phyloP scores from a whole-genome alignment of 2,329 filamentous ascomycete species.

The Albophoma yamanashiensis region DNA sequence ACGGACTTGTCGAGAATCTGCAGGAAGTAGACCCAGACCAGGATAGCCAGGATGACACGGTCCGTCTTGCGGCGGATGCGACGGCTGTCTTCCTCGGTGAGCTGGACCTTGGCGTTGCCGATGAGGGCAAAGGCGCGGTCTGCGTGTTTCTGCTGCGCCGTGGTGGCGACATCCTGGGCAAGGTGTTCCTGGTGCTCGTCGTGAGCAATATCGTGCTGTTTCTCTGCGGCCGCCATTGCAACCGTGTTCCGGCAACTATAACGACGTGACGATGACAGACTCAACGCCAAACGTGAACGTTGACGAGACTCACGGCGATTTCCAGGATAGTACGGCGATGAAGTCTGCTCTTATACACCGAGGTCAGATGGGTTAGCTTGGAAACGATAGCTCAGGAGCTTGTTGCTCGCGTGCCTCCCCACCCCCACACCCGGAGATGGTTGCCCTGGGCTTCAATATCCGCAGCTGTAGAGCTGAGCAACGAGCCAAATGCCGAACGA shows the following conservation, averaged over 20 bases:
- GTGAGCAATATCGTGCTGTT: constrained; percentile 5
- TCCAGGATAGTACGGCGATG: neutral
- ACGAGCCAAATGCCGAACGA: neutral
- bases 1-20: constrained; percentile 49
- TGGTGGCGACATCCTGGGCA: neutral
- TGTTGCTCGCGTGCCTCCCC: neutral
- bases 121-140: constrained; percentile 3
- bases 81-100: constrained; percentile 11
- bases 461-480: neutral
- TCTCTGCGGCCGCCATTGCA: constrained; percentile 1
- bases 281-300: neutral
- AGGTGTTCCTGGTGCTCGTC: constrained; percentile 2
- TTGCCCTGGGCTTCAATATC: neutral
- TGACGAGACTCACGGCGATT: neutral
- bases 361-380: neutral
- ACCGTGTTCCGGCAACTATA: neutral
- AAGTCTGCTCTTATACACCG: neutral
- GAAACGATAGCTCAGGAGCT: neutral
- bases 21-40: constrained; percentile 49
- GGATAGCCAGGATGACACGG: constrained; percentile 41
- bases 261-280: neutral
- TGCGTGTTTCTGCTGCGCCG: neutral
- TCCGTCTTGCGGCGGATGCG: constrained; percentile 53
- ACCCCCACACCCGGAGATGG: neutral
- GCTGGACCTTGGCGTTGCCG: constrained; percentile 1